These are phyloP conservation scores for Vaccinium vitisidaea DNA, from an alignment of 148 eudicot species.

Conservation along the genomic window DNA sequence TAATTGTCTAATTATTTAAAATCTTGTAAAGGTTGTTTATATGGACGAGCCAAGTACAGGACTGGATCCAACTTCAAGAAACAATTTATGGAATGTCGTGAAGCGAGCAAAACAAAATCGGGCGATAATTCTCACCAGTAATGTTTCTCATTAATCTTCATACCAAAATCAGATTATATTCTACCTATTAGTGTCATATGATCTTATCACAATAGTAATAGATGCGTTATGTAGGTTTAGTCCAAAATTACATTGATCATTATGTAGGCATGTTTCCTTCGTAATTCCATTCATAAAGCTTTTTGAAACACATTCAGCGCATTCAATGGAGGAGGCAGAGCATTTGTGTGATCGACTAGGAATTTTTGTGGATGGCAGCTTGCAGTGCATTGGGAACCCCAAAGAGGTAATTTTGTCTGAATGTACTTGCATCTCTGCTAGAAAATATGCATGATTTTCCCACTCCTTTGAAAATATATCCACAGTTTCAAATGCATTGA, in stretches of 20 bases:
- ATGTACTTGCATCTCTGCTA: background rate
- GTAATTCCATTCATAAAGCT: conserved; percentile 12
- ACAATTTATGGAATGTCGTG: conserved; percentile 82
- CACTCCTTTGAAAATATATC: background rate
- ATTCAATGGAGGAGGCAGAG: conserved; percentile 96
- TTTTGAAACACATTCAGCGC: conserved; percentile 44
- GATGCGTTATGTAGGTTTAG: background rate
- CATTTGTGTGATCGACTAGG: conserved; percentile 82
- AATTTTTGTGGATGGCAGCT: conserved; percentile 75
- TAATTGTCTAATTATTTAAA: conserved; percentile 12
- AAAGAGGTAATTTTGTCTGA: conserved; percentile 54
- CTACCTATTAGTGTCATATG: background rate
- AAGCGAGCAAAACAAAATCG: conserved; percentile 74
- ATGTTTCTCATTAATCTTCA: conserved; percentile 5
- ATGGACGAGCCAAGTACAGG: conserved; percentile 98
- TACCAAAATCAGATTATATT: background rate
- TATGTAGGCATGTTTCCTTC: background rate
- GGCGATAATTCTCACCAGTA: conserved; percentile 88
- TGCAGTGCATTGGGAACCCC: conserved; percentile 85
- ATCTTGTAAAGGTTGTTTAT: conserved; percentile 67
- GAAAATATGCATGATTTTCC: background rate
- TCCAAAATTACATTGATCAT: background rate
- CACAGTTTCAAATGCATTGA: background rate
- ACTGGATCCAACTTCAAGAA: conserved; percentile 87
- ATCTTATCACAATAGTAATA: background rate